Evolutionary conservation across 192 early-diverging fungal genomes (phyloP).

Genomic region (Backusella westeae): DNA sequence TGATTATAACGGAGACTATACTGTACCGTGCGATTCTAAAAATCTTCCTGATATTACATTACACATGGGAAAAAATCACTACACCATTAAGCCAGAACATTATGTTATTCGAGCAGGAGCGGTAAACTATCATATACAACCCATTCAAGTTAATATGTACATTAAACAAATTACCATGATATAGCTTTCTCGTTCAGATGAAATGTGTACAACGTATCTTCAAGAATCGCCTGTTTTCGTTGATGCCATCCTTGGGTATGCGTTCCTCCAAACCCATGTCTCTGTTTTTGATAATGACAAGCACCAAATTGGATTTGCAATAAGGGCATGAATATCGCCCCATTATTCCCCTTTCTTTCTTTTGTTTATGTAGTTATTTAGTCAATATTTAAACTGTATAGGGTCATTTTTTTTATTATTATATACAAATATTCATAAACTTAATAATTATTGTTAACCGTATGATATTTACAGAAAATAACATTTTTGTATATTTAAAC

Average conservation of each 20-base stretch:
- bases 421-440: no score
- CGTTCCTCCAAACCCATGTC: conserved; percentile 28
- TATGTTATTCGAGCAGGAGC: conserved; percentile 23
- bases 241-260: conserved; percentile 32
- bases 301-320: conserved; percentile 22
- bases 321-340: background rate
- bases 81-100: conserved; percentile 15
- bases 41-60: conserved; percentile 19
- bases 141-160: background rate
- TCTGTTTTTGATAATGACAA: conserved; percentile 32
- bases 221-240: conserved; percentile 17
- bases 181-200: conserved; percentile 11
- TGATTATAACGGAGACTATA: conserved; percentile 15
- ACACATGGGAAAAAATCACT: conserved; percentile 1
- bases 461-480: no score
- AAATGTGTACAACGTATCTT: conserved; percentile 27
- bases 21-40: conserved; percentile 15
- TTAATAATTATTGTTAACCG: no score
- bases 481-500: no score
- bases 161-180: background rate
- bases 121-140: background rate
- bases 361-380: background rate
- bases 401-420: background rate
- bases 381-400: background rate
- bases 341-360: background rate